A percentile compares a stretch with the other conserved stretches of the same genome.
These are phyloP conservation scores for Berberis vulgaris DNA, from an alignment of 164 flowering plant genomes.

Conservation along the genomic window DNA sequence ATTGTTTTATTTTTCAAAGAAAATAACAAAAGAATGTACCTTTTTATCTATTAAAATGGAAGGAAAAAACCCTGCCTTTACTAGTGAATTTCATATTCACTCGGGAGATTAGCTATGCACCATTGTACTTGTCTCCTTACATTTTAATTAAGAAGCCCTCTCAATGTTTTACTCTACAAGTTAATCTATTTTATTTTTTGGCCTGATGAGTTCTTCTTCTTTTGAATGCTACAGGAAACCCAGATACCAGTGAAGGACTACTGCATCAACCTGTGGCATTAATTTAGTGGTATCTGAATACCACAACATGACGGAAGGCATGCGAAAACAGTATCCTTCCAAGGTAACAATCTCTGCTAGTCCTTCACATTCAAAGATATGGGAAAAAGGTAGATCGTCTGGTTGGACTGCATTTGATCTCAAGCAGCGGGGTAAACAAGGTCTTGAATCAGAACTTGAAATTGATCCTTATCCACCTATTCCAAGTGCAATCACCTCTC, in stretches of 20 bases:
- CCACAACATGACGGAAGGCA: background rate
- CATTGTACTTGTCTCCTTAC: no score
- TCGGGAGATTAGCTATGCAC: no score
- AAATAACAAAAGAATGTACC: no score
- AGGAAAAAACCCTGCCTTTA: no score
- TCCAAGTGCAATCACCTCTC: constrained; percentile 7
- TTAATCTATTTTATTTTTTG: no score
- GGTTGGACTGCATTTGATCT: constrained; percentile 79
- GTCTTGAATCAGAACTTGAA: constrained; percentile 15
- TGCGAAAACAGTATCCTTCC: constrained; percentile 1
- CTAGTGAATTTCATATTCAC: no score
- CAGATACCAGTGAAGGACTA: background rate
- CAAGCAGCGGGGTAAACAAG: constrained; percentile 36
- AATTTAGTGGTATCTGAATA: constrained; percentile 4
- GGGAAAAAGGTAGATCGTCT: constrained; percentile 28
- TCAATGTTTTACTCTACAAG: no score
- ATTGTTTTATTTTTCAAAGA: no score
- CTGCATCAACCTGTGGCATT: background rate
- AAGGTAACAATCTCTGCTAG: constrained; percentile 6
- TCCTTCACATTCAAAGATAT: constrained; percentile 21
- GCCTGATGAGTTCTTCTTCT: no score
- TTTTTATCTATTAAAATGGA: no score
- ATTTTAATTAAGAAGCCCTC: no score
- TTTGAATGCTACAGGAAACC: background rate
- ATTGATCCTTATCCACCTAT: constrained; percentile 54